Conservation (phyloP, 1,284 basidiomycete genomes). For the Clitocybe nebularis region DNA sequence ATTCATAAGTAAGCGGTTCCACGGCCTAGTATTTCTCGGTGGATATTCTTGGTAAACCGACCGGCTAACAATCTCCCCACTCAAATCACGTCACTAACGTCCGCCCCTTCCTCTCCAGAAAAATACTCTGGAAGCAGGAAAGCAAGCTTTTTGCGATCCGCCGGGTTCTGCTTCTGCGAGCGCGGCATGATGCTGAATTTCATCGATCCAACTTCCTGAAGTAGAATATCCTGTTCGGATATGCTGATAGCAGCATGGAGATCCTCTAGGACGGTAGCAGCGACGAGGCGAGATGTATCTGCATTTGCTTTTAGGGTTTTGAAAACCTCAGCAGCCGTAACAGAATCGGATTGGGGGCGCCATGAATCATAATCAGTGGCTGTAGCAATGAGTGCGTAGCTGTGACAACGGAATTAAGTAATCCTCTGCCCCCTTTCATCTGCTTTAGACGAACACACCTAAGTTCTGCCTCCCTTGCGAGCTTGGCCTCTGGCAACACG, state of each 20-base stretch:
- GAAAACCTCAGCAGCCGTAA: constrained; percentile 88
- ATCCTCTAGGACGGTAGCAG: constrained; percentile 75
- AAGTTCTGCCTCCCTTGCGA: constrained; percentile 92
- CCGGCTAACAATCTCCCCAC: too few species aligned
- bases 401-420: constrained; percentile 30
- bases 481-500: constrained; percentile 91
- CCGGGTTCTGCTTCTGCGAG: constrained; percentile 54
- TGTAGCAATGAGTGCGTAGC: constrained; percentile 89
- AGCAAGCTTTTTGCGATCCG: constrained; percentile 70
- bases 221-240: constrained; percentile 33
- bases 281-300: constrained; percentile 72
- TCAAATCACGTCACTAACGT: not conserved
- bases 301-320: constrained; percentile 87
- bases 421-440: too few species aligned
- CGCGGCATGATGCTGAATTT: constrained; percentile 82
- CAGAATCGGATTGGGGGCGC: constrained; percentile 76
- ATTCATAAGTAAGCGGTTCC: too few species aligned
- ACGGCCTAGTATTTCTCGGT: too few species aligned
- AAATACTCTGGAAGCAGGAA: constrained; percentile 80
- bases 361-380: constrained; percentile 91
- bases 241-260: constrained; percentile 51
- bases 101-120: constrained; percentile 18
- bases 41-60: too few species aligned
- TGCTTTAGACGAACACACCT: constrained; percentile 54
- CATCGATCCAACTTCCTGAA: constrained; percentile 78